These are phyloP conservation scores for Dioszegia hungarica DNA, from an alignment of 768 basidiomycete genomes.

Conservation along the genomic window DNA sequence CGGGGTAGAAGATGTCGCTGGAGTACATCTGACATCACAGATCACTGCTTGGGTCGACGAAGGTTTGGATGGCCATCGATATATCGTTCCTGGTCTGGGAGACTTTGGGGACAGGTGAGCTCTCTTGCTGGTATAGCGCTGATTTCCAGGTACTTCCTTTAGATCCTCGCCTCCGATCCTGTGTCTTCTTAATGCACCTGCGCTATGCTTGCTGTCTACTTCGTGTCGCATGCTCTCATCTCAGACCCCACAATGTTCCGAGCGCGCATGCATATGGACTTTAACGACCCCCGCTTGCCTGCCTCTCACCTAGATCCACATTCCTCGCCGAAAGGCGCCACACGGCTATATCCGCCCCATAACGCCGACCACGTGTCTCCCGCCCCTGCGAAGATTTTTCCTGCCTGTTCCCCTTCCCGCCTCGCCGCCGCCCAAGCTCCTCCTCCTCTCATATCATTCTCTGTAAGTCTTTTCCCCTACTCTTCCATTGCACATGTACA, in stretches of 20 bases:
- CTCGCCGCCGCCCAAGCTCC: neutral
- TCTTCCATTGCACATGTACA: neutral
- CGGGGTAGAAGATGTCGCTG: neutral
- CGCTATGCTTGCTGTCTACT: no score
- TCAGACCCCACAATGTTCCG: neutral
- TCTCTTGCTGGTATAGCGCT: neutral
- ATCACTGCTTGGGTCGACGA: conserved; percentile 95
- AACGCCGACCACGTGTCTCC: neutral
- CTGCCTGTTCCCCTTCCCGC: neutral
- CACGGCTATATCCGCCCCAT: neutral
- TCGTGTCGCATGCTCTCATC: no score
- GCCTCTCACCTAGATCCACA: no score
- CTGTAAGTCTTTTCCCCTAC: neutral
- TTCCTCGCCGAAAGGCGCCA: neutral
- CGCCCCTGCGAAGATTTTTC: neutral
- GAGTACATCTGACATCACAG: conserved; percentile 48
- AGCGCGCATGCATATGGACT: neutral
- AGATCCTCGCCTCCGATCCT: neutral
- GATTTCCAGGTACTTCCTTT: conserved; percentile 27
- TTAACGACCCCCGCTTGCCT: no score
- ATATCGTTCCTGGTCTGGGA: conserved; percentile 91
- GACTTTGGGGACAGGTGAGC: conserved; percentile 74
- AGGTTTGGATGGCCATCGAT: conserved; percentile 83
- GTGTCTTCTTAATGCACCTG: neutral
- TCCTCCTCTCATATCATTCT: neutral